Evolutionary conservation across 1,284 basidiomycete genomes (phyloP), one percentile per base, ranked within the genome.

Genomic region (Heliocybe sulcata): DNA sequence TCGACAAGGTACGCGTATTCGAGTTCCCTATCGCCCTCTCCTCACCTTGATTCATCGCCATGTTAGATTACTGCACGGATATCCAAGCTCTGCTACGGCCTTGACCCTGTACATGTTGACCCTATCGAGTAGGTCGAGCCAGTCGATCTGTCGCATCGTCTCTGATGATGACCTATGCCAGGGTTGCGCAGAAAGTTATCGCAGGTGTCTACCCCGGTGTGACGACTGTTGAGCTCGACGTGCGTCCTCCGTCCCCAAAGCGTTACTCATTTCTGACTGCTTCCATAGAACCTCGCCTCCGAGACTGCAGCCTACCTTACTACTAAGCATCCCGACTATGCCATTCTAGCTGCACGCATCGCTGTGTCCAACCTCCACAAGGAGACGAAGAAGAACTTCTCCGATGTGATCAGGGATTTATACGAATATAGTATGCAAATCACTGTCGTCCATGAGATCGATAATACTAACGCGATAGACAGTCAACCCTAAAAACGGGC

Each of bases 311-410:
- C 97, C 1, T 98, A 91, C 72, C 87, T 98, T 63, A 98, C 97
- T 2, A 98, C 96, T 29, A 92, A 91, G 63, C 94, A 96, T 69
- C 95, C 95, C 11, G 97, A 99, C 71, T 99, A 99, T 65, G 96
- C 97, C 27, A 89, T 99, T 58, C 90, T 99, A 57, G 97, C 97
- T 11, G 97, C 97, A 14, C 92, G 97, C 61, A 98, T 99, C 56
- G 96, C 96, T 58, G 96, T 99, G 67, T 97, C 94, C 58, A 99
- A 99, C 73, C 76, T 99, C 20, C 97, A 99, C 82, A 99, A 99
- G 71, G 96, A 99, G 76, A 99, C 97, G 33, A 96, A 94, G 76
- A 99, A 99, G 79, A 90, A 77, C 63, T 99, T 99, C 70, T 94
- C 92, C 14, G 82, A 88, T 61, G 95, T 98, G 60, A 82, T 99